These are phyloP conservation scores for Marasmius sp. DNA, from an alignment of 1,284 basidiomycete species.

Conservation along the genomic window DNA sequence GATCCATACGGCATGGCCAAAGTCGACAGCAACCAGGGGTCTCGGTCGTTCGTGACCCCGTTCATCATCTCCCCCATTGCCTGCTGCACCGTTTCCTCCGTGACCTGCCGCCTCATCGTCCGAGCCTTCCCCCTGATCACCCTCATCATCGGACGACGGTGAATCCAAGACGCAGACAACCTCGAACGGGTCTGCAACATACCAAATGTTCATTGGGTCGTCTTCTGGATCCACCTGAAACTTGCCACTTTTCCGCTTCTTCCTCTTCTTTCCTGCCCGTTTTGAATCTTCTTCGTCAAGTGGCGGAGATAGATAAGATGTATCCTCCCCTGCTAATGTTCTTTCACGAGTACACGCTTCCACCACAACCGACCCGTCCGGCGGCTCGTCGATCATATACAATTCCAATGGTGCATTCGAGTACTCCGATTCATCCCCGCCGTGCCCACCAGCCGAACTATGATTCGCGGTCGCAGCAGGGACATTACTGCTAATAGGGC, in stretches of 20 bases:
- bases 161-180: conserved; percentile 63
- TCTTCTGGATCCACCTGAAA: conserved; percentile 4
- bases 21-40: conserved; percentile 75
- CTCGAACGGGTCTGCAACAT: conserved; percentile 67
- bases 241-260: not conserved
- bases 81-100: not conserved
- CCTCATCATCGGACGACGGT: conserved; percentile 35
- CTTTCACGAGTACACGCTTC: not conserved
- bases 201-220: conserved; percentile 65
- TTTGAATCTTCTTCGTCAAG: not conserved
- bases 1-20: conserved; percentile 75
- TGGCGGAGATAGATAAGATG: not conserved
- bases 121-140: conserved; percentile 25
- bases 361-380: conserved; percentile 9
- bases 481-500: not conserved
- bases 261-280: not conserved
- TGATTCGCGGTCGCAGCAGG: not conserved
- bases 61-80: conserved; percentile 21
- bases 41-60: conserved; percentile 45
- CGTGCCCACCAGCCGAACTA: not conserved
- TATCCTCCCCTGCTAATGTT: not conserved
- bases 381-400: conserved; percentile 10
- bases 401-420: conserved; percentile 2
- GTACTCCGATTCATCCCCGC: not conserved
- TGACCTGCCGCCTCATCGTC: not conserved